These are phyloP conservation scores for Extremus antarcticus DNA, from an alignment of 495 filamentous ascomycete genomes.

Conservation along the genomic window DNA sequence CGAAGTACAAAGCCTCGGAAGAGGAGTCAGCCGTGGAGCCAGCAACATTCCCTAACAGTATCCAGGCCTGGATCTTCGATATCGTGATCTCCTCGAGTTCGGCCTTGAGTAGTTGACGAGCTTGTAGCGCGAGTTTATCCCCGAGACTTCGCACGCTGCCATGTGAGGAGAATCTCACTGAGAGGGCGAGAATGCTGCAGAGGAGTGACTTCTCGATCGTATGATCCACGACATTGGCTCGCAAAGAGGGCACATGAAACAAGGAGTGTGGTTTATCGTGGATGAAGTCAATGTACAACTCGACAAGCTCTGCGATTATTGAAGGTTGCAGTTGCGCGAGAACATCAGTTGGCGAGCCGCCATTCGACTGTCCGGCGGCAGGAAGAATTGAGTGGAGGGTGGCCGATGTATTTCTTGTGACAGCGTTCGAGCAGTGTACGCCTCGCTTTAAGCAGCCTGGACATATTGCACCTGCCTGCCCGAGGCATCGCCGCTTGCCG, in stretches of 20 bases:
- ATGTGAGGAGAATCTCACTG: background rate
- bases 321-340: background rate
- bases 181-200: slow-evolving; percentile 3
- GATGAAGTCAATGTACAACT: slow-evolving; percentile 33
- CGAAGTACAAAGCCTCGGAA: slow-evolving; percentile 24
- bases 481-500: background rate
- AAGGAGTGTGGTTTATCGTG: slow-evolving; percentile 35
- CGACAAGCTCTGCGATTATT: slow-evolving; percentile 16
- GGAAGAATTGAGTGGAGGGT: background rate
- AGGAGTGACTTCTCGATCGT: slow-evolving; percentile 23
- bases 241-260: slow-evolving; percentile 31
- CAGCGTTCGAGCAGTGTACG: background rate
- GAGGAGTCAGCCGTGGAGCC: slow-evolving; percentile 6
- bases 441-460: background rate
- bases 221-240: slow-evolving; percentile 23
- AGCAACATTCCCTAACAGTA: slow-evolving; percentile 30
- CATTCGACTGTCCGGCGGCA: background rate
- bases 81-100: slow-evolving; percentile 30
- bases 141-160: background rate
- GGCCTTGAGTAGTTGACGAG: background rate
- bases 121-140: background rate
- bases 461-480: background rate
- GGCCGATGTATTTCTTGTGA: slow-evolving; percentile 3
- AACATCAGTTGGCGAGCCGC: background rate
- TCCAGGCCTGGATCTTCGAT: slow-evolving; percentile 29